These are phyloP conservation scores for Amaranthus cruentus DNA, from an alignment of 148 eudicot genomes.

Conservation along the genomic window DNA sequence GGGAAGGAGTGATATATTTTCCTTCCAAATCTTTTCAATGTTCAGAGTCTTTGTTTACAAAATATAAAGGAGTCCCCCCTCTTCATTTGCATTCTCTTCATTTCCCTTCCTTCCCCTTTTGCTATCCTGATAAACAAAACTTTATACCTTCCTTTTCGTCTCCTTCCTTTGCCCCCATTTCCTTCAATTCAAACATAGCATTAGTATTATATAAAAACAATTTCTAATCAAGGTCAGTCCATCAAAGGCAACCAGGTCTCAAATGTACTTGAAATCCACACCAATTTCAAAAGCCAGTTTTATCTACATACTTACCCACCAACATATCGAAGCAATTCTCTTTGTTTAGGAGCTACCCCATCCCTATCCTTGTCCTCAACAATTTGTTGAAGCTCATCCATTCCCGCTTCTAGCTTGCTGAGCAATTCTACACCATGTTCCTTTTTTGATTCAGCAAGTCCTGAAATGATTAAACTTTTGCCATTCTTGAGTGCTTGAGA, in stretches of 20 bases:
- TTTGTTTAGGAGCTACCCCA: constrained; percentile 75
- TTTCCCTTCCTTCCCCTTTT: no score
- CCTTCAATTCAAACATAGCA: not conserved
- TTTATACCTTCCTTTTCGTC: not conserved
- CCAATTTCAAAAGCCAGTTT: not conserved
- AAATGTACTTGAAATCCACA: not conserved
- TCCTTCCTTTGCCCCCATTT: not conserved
- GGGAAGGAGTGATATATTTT: no score
- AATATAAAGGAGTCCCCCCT: no score
- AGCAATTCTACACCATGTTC: constrained; percentile 79
- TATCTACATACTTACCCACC: constrained; percentile 55
- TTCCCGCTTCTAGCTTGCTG: constrained; percentile 73
- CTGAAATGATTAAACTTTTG: constrained; percentile 61
- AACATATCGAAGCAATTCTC: constrained; percentile 80
- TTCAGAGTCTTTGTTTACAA: no score
- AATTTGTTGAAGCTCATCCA: constrained; percentile 75
- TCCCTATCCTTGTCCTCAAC: constrained; percentile 80
- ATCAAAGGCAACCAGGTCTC: not conserved
- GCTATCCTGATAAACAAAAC: not conserved
- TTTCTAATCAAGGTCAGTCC: not conserved
- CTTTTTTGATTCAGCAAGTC: constrained; percentile 83
- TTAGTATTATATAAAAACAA: not conserved
- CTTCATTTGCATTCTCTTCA: no score
- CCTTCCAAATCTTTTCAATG: no score
- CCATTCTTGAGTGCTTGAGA: constrained; percentile 81